Evolutionary conservation across 202 grass and related monocot genomes (phyloP).

Genomic region (Dendrocalamus latiflorus): DNA sequence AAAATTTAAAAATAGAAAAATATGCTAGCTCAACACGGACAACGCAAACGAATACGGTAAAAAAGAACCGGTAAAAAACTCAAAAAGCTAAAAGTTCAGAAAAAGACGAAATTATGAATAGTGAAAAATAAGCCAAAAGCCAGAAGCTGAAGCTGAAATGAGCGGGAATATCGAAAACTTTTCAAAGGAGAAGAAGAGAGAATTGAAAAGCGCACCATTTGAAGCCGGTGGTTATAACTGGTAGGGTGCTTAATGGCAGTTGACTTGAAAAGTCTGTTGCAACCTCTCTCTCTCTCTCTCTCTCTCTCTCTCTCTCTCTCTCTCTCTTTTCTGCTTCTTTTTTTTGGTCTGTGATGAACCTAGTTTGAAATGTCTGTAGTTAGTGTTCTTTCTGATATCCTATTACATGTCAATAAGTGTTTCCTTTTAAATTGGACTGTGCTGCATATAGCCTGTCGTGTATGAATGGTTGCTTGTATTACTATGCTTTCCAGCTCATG

Average conservation of each 20-base stretch:
- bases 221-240: slow-evolving; percentile 93
- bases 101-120: too few relatives aligned
- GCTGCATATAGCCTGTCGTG: not conserved
- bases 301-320: too few relatives aligned
- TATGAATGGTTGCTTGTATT: too few relatives aligned
- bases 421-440: not conserved
- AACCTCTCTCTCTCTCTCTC: too few relatives aligned
- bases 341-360: slow-evolving; percentile 14
- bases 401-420: slow-evolving; percentile 6
- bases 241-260: slow-evolving; percentile 39
- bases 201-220: slow-evolving; percentile 87
- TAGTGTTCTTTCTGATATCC: not conserved
- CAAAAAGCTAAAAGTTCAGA: too few relatives aligned
- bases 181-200: slow-evolving; percentile 89
- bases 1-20: too few relatives aligned
- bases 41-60: too few relatives aligned
- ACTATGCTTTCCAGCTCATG: too few relatives aligned
- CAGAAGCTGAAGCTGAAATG: too few relatives aligned
- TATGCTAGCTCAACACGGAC: too few relatives aligned
- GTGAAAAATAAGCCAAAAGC: too few relatives aligned
- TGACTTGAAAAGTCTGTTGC: slow-evolving; percentile 30
- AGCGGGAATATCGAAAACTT: slow-evolving; percentile 91
- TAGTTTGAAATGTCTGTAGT: not conserved
- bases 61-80: too few relatives aligned
- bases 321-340: not conserved